Conservation (phyloP, 805 yeast species). For the Kodamaea jinghongensis region DNA sequence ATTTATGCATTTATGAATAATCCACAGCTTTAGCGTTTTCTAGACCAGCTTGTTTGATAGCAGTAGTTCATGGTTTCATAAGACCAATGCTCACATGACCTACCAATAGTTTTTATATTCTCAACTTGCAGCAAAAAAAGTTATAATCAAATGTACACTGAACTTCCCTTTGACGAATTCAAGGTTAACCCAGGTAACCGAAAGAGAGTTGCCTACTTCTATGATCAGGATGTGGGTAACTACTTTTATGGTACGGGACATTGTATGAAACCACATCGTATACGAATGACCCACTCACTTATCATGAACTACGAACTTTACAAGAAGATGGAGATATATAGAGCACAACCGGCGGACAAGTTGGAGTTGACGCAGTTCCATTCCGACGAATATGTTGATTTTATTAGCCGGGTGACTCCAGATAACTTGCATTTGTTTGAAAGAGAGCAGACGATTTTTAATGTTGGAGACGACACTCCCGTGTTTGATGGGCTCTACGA, state of each 20-base stretch:
- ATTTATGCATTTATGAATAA: no score
- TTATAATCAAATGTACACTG: constrained; percentile 18
- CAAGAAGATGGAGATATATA: constrained; percentile 28
- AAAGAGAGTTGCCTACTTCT: constrained; percentile 27
- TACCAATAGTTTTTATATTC: no score
- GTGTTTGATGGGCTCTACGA: constrained; percentile 27
- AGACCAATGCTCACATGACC: no score
- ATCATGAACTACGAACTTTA: constrained; percentile 30
- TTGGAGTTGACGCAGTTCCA: constrained; percentile 26
- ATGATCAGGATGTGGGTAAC: constrained; percentile 28
- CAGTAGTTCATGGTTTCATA: no score
- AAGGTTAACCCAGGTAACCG: constrained; percentile 20
- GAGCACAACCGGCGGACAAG: constrained; percentile 29
- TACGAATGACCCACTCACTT: constrained; percentile 29
- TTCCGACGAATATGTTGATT: constrained; percentile 20
- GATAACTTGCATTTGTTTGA: constrained; percentile 26
- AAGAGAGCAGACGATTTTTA: constrained; percentile 26
- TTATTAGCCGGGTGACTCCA: constrained; percentile 22
- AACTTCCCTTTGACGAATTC: constrained; percentile 28
- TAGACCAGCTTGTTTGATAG: no score
- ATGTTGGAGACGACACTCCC: constrained; percentile 27
- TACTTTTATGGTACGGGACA: constrained; percentile 31
- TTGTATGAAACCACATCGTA: constrained; percentile 29
- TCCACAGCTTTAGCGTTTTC: no score
- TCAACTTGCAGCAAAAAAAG: no score